Conservation (phyloP, 768 basidiomycete species). For the Hypholoma sublateritium region DNA sequence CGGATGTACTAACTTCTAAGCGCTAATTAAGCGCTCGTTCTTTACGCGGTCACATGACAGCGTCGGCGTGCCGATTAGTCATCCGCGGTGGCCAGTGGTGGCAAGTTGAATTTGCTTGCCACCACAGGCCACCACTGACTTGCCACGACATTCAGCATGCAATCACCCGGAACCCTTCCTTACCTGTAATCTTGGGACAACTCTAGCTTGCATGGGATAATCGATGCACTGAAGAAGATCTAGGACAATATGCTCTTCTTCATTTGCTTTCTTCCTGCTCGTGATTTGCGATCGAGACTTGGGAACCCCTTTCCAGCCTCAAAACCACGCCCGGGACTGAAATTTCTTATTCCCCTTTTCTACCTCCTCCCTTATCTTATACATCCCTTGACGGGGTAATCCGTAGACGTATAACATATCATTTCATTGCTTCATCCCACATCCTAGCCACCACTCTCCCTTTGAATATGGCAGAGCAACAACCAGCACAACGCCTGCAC, state of each 20-base stretch:
- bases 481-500: slow-evolving; percentile 39
- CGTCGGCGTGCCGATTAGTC: too few relatives aligned
- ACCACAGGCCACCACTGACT: too few relatives aligned
- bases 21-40: too few relatives aligned
- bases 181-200: too few relatives aligned
- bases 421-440: slow-evolving; percentile 18
- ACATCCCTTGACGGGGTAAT: slow-evolving; percentile 44
- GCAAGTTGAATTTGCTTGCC: too few relatives aligned
- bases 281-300: slow-evolving; percentile 19
- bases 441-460: slow-evolving; percentile 31
- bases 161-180: too few relatives aligned
- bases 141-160: too few relatives aligned
- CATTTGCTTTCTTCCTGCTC: slow-evolving; percentile 1
- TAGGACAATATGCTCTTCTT: neutral
- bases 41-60: too few relatives aligned
- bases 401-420: slow-evolving; percentile 21
- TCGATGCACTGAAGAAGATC: neutral
- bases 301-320: slow-evolving; percentile 22
- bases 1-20: too few relatives aligned
- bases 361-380: slow-evolving; percentile 22
- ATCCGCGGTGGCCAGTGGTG: too few relatives aligned
- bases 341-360: slow-evolving; percentile 18
- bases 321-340: slow-evolving; percentile 25
- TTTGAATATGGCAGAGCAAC: slow-evolving; percentile 27
- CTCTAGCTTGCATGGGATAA: too few relatives aligned